These are phyloP conservation scores for Penicillium dipodomyicola DNA, from an alignment of 495 filamentous ascomycete species.

Conservation along the genomic window DNA sequence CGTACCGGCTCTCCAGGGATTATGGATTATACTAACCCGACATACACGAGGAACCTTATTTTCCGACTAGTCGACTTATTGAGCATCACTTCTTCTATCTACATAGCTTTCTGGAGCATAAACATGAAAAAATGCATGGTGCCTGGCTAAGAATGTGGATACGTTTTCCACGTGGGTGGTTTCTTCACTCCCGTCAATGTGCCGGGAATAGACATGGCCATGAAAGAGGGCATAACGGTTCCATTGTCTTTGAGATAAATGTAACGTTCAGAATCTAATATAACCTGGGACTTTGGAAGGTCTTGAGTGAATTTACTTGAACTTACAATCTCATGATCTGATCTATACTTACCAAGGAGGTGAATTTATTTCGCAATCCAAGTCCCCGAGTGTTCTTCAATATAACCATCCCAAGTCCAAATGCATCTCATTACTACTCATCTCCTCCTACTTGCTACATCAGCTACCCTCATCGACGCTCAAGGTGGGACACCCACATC, in stretches of 20 bases:
- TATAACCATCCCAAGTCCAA: too few species aligned
- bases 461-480: conserved; percentile 10
- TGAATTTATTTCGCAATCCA: neutral
- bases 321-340: neutral
- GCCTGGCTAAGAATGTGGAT: neutral
- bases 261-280: conserved; percentile 8
- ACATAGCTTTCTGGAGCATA: neutral
- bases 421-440: conserved; percentile 12
- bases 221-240: conserved; percentile 2
- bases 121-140: neutral
- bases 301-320: neutral
- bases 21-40: too few species aligned
- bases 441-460: conserved; percentile 11
- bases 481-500: conserved; percentile 17
- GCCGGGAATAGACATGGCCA: conserved; percentile 11
- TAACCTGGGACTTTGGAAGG: neutral
- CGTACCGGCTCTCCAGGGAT: too few species aligned
- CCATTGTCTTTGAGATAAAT: conserved; percentile 1
- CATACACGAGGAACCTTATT: neutral
- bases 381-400: neutral
- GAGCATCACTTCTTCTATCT: neutral
- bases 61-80: neutral
- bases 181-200: conserved; percentile 1
- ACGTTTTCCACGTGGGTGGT: conserved; percentile 1
- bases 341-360: neutral